phyloP scores from a whole-genome alignment of 495 filamentous ascomycete genomes.

The Trichoderma parareesei region DNA sequence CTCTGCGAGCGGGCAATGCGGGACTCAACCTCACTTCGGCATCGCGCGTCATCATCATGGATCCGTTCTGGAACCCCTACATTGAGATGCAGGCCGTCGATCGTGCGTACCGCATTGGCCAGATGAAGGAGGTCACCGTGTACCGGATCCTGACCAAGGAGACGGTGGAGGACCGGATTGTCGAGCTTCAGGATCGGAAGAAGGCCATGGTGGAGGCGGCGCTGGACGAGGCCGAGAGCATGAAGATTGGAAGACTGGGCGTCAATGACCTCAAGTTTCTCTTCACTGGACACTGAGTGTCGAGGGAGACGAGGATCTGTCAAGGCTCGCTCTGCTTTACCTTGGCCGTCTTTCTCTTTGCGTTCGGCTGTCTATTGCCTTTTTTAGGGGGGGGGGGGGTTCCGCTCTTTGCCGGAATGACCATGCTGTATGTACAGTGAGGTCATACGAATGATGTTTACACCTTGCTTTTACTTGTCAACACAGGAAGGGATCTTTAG shows the following conservation, averaged over 20 bases:
- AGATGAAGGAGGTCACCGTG: slow-evolving; percentile 64
- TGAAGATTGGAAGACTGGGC: slow-evolving; percentile 54
- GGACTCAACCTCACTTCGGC: slow-evolving; percentile 87
- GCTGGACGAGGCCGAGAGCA: slow-evolving; percentile 68
- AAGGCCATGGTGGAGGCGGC: slow-evolving; percentile 68
- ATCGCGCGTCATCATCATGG: slow-evolving; percentile 80
- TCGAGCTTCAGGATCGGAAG: slow-evolving; percentile 80
- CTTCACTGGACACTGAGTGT: slow-evolving; percentile 43
- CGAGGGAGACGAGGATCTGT: neutral
- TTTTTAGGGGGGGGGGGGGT: neutral
- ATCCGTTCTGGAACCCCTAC: slow-evolving; percentile 96
- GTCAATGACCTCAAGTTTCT: slow-evolving; percentile 59
- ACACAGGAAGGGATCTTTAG: too few species aligned
- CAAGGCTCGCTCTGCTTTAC: neutral
- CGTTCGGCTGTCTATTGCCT: neutral
- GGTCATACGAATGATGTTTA: too few species aligned
- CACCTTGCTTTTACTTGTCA: too few species aligned
- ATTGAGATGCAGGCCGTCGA: slow-evolving; percentile 94
- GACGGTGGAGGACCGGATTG: slow-evolving; percentile 87
- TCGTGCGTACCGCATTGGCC: slow-evolving; percentile 85
- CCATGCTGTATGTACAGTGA: too few species aligned
- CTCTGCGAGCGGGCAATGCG: slow-evolving; percentile 83
- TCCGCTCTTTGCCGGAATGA: neutral
- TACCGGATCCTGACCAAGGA: slow-evolving; percentile 69
- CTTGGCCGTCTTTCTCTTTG: neutral